These are phyloP conservation scores for Solanum sitiens DNA, from an alignment of 257 asterid genomes.

Conservation along the genomic window DNA sequence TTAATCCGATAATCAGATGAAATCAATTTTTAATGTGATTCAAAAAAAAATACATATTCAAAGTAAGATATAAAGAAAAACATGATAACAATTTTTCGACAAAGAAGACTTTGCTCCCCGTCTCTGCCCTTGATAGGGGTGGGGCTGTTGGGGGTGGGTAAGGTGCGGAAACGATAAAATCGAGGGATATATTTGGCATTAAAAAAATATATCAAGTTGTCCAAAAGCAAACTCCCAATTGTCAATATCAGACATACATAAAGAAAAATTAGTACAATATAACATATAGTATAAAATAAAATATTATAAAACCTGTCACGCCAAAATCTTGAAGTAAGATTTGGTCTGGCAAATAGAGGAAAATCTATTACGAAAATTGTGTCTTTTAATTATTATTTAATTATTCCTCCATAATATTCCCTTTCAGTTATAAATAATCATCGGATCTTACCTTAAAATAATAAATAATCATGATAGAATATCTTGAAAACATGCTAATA, in stretches of 20 bases:
- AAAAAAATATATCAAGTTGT: background rate
- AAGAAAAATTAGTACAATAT: background rate
- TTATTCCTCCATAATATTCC: conserved; percentile 6
- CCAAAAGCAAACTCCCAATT: background rate
- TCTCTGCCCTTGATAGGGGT: too few relatives aligned
- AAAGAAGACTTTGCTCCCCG: too few relatives aligned
- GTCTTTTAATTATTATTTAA: conserved; percentile 20
- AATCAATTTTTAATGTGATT: too few relatives aligned
- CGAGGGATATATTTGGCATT: background rate
- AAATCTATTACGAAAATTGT: conserved; percentile 21
- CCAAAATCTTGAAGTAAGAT: conserved; percentile 35
- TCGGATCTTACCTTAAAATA: conserved; percentile 30
- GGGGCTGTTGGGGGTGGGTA: too few relatives aligned
- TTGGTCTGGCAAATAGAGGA: conserved; percentile 14
- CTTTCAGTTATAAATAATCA: conserved; percentile 3
- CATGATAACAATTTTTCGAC: too few relatives aligned
- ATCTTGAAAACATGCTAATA: conserved; percentile 11
- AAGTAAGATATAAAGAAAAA: too few relatives aligned
- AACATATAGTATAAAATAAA: background rate
- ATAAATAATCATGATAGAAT: conserved; percentile 24
- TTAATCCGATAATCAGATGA: too few relatives aligned
- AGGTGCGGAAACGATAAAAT: background rate
- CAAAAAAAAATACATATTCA: too few relatives aligned
- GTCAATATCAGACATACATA: background rate
- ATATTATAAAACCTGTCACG: conserved; percentile 13